Percentiles rank a stretch among this genome's conserved stretches.
Evolutionary conservation across 352 stramenopile species (phyloP).

Genomic region (Synura sp.): DNA sequence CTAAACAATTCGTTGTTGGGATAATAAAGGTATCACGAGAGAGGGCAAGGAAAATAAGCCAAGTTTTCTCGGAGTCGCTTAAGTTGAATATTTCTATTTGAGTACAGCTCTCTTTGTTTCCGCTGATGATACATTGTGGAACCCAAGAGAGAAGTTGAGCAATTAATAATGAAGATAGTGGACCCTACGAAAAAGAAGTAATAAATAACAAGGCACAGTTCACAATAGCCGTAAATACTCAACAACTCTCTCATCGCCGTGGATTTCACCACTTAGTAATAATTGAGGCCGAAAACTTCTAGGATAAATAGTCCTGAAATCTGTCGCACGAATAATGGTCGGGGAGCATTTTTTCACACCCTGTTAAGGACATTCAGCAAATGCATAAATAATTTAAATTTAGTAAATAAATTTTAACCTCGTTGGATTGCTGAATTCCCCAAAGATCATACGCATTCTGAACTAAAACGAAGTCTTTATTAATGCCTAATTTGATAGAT

Average conservation of each 20-base stretch:
- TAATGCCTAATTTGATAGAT: too few species aligned
- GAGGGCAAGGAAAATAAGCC: slow-evolving; percentile 35
- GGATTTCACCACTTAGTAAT: slow-evolving; percentile 90
- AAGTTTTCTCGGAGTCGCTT: not conserved
- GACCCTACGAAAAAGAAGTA: slow-evolving; percentile 42
- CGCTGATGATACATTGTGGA: slow-evolving; percentile 53
- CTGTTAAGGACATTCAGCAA: too few species aligned
- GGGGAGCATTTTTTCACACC: too few species aligned
- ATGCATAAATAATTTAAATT: too few species aligned
- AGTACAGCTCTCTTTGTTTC: slow-evolving; percentile 52
- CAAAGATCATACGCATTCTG: too few species aligned
- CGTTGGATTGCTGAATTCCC: too few species aligned
- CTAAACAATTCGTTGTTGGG: slow-evolving; percentile 88
- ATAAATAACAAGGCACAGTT: not conserved
- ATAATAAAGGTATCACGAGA: slow-evolving; percentile 64
- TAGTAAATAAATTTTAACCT: too few species aligned
- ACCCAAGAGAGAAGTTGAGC: slow-evolving; percentile 69
- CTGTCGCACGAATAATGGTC: too few species aligned
- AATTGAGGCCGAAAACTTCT: slow-evolving; percentile 79
- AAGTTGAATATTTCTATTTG: not conserved
- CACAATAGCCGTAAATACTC: slow-evolving; percentile 24
- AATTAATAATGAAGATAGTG: slow-evolving; percentile 77
- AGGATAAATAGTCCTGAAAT: too few species aligned
- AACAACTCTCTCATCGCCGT: slow-evolving; percentile 92
- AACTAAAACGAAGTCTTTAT: too few species aligned